Evolutionary conservation across 2,329 filamentous ascomycete species (phyloP).

Genomic region (Aspergillus eucalypticola): DNA sequence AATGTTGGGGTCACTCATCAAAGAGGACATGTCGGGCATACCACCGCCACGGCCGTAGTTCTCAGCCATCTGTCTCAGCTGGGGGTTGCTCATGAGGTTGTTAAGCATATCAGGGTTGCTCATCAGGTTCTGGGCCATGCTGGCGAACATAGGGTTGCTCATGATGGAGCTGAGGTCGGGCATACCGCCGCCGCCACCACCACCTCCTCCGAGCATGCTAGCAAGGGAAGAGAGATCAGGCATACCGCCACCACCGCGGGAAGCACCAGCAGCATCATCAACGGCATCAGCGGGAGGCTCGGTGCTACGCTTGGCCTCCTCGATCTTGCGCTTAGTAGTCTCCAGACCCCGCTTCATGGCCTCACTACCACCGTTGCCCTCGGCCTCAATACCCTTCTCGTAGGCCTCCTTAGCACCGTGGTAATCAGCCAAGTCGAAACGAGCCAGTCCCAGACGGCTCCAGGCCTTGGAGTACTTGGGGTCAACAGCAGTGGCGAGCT

Average conservation of each 20-base stretch:
- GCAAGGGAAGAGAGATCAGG: slow-evolving; percentile 71
- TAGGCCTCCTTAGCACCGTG: slow-evolving; percentile 95
- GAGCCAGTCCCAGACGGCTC: slow-evolving; percentile 87
- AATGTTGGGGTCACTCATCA: slow-evolving; percentile 92
- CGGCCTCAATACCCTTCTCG: slow-evolving; percentile 84
- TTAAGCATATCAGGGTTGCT: slow-evolving; percentile 90
- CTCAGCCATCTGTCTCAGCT: slow-evolving; percentile 82
- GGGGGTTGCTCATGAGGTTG: slow-evolving; percentile 92
- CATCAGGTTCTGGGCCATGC: slow-evolving; percentile 97
- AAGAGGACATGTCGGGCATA: slow-evolving; percentile 79
- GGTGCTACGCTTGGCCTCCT: slow-evolving; percentile 68
- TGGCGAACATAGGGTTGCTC: slow-evolving; percentile 97
- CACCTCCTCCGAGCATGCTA: slow-evolving; percentile 67
- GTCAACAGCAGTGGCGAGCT: slow-evolving; percentile 83
- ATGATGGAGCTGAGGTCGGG: slow-evolving; percentile 84
- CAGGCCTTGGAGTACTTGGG: slow-evolving; percentile 96
- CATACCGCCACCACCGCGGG: slow-evolving; percentile 57
- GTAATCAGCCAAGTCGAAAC: slow-evolving; percentile 87
- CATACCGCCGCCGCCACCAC: slow-evolving; percentile 67
- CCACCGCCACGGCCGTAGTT: slow-evolving; percentile 73
- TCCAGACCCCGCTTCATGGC: slow-evolving; percentile 97
- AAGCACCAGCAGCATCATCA: slow-evolving; percentile 51
- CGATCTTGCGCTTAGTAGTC: slow-evolving; percentile 84
- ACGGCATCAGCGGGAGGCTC: slow-evolving; percentile 54
- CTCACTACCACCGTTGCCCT: slow-evolving; percentile 90